A percentile compares a stretch with the other conserved stretches of the same genome.
Conservation (phyloP, 2,329 filamentous ascomycete species). For the Exserohilum rostratum region DNA sequence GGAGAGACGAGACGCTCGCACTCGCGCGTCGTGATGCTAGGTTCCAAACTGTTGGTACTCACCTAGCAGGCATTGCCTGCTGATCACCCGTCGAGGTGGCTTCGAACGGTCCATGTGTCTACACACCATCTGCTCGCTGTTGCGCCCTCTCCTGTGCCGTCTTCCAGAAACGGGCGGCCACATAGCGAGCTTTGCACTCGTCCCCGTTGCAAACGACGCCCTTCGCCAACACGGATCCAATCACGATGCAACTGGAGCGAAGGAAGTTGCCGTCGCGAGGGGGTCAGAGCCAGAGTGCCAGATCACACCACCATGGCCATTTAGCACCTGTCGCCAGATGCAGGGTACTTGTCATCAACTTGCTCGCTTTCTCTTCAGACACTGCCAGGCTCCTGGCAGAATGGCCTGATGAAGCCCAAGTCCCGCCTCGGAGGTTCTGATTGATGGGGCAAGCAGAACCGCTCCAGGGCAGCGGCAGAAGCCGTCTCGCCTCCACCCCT, state of each 20-base stretch:
- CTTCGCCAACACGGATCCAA: constrained; percentile 1
- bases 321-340: neutral
- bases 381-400: neutral
- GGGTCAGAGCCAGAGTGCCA: neutral
- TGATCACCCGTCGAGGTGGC: constrained; percentile 47
- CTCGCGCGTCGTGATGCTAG: constrained; percentile 15
- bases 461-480: constrained; percentile 26
- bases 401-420: neutral
- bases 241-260: constrained; percentile 1
- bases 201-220: constrained; percentile 1
- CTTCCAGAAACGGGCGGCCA: constrained; percentile 37
- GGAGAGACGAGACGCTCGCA: constrained; percentile 17
- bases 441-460: neutral
- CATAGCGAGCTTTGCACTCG: constrained; percentile 3
- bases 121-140: constrained; percentile 19
- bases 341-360: neutral
- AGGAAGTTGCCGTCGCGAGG: neutral
- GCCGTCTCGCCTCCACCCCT: constrained; percentile 35
- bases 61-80: constrained; percentile 30
- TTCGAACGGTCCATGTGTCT: constrained; percentile 36
- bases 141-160: constrained; percentile 23
- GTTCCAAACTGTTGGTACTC: constrained; percentile 40
- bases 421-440: neutral
- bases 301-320: neutral
- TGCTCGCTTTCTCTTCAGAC: neutral